phyloP scores from a whole-genome alignment of 108 stramenopile species.

The Pelagomonas calceolata region DNA sequence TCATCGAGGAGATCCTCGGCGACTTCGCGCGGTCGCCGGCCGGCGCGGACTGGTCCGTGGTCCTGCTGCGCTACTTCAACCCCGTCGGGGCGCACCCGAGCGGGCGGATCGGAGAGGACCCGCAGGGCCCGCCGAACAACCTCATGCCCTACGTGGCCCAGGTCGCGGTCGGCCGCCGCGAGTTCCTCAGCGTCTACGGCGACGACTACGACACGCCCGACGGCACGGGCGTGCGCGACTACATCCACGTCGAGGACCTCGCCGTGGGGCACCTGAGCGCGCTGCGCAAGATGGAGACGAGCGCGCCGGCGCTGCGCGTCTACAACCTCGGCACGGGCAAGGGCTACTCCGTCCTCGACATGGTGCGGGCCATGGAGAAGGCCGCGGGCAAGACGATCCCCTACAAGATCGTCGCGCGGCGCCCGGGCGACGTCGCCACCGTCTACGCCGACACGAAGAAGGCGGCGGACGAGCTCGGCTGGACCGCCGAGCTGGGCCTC shows the following conservation, averaged over 20 bases:
- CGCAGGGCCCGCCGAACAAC: constrained; percentile 92
- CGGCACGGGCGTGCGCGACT: constrained; percentile 96
- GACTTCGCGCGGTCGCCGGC: constrained; percentile 47
- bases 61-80: constrained; percentile 93
- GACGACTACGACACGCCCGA: constrained; percentile 86
- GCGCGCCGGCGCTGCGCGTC: constrained; percentile 37
- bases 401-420: constrained; percentile 71
- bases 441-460: constrained; percentile 84
- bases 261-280: constrained; percentile 88
- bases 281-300: constrained; percentile 27
- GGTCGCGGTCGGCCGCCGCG: constrained; percentile 88
- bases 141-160: constrained; percentile 96
- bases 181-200: constrained; percentile 88
- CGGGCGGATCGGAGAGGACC: constrained; percentile 95
- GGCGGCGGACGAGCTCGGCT: constrained; percentile 83
- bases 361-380: constrained; percentile 85
- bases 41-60: constrained; percentile 53
- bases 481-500: constrained; percentile 73
- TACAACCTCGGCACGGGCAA: constrained; percentile 96
- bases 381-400: constrained; percentile 76
- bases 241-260: constrained; percentile 96
- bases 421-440: constrained; percentile 87
- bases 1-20: constrained; percentile 92
- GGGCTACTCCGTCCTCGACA: constrained; percentile 81
- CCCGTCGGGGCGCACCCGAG: constrained; percentile 93